Percentiles rank a stretch among this genome's conserved stretches.
phyloP scores from a whole-genome alignment of 2,329 filamentous ascomycete species.

The Cercospora berteroae region DNA sequence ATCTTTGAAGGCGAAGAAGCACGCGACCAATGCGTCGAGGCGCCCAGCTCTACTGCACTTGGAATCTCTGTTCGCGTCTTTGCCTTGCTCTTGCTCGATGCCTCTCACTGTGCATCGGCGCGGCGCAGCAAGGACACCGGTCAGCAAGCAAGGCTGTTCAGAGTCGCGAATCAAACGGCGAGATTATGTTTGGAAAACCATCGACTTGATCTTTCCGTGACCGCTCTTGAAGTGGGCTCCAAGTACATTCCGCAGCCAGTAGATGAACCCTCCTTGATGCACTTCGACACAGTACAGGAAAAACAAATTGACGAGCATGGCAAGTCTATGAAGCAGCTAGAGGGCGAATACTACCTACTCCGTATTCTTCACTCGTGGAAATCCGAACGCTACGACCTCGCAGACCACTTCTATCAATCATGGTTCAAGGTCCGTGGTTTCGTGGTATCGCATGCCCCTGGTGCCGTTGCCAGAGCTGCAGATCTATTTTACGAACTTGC shows the following conservation, averaged over 20 bases:
- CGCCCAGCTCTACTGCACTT: not conserved
- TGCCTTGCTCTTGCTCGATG: constrained; percentile 66
- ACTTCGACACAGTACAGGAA: constrained; percentile 16
- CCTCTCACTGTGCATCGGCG: constrained; percentile 46
- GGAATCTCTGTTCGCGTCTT: constrained; percentile 51
- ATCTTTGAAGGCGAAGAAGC: constrained; percentile 19
- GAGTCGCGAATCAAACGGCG: constrained; percentile 65
- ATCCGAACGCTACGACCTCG: constrained; percentile 69
- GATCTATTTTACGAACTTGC: constrained; percentile 74
- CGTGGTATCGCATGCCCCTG: constrained; percentile 45
- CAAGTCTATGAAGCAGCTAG: constrained; percentile 42
- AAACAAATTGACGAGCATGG: constrained; percentile 31
- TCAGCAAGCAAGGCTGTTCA: constrained; percentile 57
- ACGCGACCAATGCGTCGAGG: constrained; percentile 8
- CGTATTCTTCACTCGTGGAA: constrained; percentile 72
- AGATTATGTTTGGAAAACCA: constrained; percentile 61
- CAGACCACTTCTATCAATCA: constrained; percentile 67
- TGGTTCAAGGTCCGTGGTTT: constrained; percentile 50
- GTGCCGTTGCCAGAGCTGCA: constrained; percentile 59
- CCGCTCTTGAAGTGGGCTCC: constrained; percentile 63
- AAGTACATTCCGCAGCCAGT: constrained; percentile 41
- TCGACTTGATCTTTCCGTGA: constrained; percentile 58
- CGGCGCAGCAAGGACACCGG: constrained; percentile 29
- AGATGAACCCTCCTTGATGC: constrained; percentile 14
- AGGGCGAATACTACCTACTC: constrained; percentile 64